phyloP scores from a whole-genome alignment of 2,329 filamentous ascomycete genomes.

The Trichoderma aggressivum region DNA sequence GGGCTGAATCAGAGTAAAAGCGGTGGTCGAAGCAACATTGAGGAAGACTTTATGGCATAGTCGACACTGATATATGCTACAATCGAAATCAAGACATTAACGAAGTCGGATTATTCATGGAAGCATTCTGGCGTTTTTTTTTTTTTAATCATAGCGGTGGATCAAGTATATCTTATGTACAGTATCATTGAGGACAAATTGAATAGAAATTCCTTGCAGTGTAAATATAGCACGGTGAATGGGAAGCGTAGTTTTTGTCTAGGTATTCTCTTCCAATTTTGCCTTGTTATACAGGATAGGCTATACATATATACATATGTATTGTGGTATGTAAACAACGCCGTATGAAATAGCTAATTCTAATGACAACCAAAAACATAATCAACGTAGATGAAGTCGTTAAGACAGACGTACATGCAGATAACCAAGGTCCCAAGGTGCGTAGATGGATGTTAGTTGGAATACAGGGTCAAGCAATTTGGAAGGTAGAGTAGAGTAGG shows the following conservation, averaged over 20 bases:
- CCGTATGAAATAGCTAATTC: slow-evolving; percentile 6
- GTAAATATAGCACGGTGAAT: background rate
- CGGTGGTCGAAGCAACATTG: slow-evolving; percentile 31
- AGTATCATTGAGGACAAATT: background rate
- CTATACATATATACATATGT: background rate
- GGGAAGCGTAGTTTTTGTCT: background rate
- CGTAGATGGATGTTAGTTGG: background rate
- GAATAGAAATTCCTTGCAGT: background rate
- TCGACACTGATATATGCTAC: background rate
- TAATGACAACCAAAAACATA: background rate
- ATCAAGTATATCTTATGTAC: background rate
- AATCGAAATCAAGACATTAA: background rate
- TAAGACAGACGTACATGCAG: background rate
- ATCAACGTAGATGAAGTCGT: background rate
- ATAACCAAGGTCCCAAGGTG: background rate
- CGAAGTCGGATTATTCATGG: background rate
- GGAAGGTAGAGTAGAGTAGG: background rate
- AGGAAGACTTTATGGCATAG: slow-evolving; percentile 46
- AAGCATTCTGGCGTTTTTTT: background rate
- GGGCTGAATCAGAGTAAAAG: slow-evolving; percentile 21
- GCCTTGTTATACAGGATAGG: background rate
- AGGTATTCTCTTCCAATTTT: background rate
- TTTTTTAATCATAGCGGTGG: background rate
- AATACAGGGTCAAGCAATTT: background rate
- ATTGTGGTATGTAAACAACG: slow-evolving; percentile 8